Base-by-base conservation (phyloP, 176 grass and related monocot species). In the Eragrostis curvula region DNA sequence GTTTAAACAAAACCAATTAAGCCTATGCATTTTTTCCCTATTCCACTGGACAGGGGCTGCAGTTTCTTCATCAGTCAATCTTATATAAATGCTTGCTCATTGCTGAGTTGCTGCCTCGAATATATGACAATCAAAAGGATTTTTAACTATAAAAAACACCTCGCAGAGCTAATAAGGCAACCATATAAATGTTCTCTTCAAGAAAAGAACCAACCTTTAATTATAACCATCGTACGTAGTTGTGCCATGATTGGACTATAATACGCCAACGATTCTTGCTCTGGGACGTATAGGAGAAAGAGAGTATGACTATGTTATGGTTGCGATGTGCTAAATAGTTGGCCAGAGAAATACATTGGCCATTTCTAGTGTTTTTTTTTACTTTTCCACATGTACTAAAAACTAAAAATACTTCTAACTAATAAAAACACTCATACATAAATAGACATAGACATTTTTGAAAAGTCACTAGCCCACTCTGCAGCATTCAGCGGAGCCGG, bases 171-270 rank as follows among this genome's bases (percentile, higher is more conserved):
- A 88, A 66, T 30, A 71, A 79, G 77, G 77, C 46, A 72, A 56
- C 18, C 24, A 28, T 59, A 44, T 77, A 32, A 79, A 80, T 69
- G 25, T 21, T 50, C 57, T 79, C 65, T 59, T 4, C 32, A 36
- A 2, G n/a, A n/a, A 46, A 86, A 64, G 49, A 47, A 14, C 16
- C 57, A 52, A 27, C 79, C 71, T 59, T 36, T n/a, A n/a, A n/a
- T n/a, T 36, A 36, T 47, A 77, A 80, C 85, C 23, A 65, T n/a
- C n/a, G n/a, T 73, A 11, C 12, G 32, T 36, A 36, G 32, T 36
- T 2, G 27, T 8, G 23, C 48, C 78, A 90, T 82, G 60, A 79
- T 79, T 83, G 57, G 66, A 83, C 27, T 73, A 83, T 78, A 72
- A 65, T 78, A 88, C 3, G 15, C 23, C 7, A 84, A n/a, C 20